Evolutionary conservation across 148 eudicot genomes (phyloP).

Genomic region (Arbutus unedo): DNA sequence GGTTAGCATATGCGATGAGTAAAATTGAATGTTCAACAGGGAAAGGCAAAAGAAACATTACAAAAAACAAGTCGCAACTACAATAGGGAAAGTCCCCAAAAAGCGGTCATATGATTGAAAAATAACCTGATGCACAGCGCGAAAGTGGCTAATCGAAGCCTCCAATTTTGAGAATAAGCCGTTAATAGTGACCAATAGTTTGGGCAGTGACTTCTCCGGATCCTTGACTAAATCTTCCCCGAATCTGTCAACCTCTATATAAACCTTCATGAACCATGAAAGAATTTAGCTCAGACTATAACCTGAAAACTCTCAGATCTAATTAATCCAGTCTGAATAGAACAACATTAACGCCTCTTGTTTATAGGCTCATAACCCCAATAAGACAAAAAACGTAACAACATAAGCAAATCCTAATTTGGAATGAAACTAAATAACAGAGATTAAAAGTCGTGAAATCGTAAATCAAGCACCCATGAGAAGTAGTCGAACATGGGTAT

Average conservation of each 20-base stretch:
- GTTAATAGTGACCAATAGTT: conserved; percentile 52
- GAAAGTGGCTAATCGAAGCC: conserved; percentile 65
- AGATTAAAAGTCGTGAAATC: no score
- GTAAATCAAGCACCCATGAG: no score
- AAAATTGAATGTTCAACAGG: background rate
- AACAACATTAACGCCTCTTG: no score
- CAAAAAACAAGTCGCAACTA: background rate
- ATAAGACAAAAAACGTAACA: no score
- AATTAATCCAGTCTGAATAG: no score
- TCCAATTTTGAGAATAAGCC: conserved; percentile 66
- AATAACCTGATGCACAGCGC: conserved; percentile 57
- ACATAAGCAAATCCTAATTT: no score
- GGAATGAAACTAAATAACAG: no score
- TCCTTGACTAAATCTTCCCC: conserved; percentile 66
- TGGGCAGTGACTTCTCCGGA: conserved; percentile 63
- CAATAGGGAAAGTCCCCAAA: background rate
- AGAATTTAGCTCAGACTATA: background rate
- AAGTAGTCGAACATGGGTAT: no score
- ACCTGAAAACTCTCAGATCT: background rate
- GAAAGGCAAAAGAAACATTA: background rate
- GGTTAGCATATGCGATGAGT: background rate
- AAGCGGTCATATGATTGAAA: background rate
- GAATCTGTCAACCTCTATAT: conserved; percentile 69
- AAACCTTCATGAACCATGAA: conserved; percentile 49
- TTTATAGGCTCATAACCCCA: no score